phyloP scores from a whole-genome alignment of 2,329 filamentous ascomycete species.

The Cordyceps farinosa region DNA sequence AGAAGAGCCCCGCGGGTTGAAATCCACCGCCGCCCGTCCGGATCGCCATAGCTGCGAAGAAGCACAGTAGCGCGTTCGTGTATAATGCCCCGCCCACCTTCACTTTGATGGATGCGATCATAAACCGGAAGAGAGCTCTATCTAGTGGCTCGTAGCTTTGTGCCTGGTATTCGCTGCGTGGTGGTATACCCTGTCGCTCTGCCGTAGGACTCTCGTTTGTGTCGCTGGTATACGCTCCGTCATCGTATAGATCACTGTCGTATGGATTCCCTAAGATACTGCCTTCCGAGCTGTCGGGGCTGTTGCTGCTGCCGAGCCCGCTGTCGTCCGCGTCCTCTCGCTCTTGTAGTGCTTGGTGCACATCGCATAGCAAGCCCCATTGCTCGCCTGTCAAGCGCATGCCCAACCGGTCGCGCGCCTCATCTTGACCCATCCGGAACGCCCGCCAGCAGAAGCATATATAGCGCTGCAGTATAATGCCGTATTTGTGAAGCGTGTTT shows the following conservation, averaged over 20 bases:
- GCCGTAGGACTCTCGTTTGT: no score
- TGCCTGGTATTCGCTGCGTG: no score
- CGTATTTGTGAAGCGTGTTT: slow-evolving; percentile 2
- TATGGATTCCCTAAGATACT: not conserved
- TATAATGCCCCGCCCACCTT: slow-evolving; percentile 19
- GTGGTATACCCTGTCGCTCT: no score
- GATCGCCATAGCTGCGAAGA: slow-evolving; percentile 17
- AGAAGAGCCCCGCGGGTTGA: slow-evolving; percentile 15
- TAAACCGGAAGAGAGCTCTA: slow-evolving; percentile 16
- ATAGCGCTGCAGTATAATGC: slow-evolving; percentile 5
- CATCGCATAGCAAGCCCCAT: slow-evolving; percentile 8
- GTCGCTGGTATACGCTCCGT: not conserved
- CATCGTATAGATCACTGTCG: not conserved
- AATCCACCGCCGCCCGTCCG: slow-evolving; percentile 9
- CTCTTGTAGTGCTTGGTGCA: not conserved
- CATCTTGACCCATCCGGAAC: not conserved
- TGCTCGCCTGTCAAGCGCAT: slow-evolving; percentile 14
- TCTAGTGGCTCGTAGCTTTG: slow-evolving; percentile 5
- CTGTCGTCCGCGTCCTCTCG: not conserved
- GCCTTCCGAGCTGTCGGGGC: not conserved
- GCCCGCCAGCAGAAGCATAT: slow-evolving; percentile 10
- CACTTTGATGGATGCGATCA: slow-evolving; percentile 18
- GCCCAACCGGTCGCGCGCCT: not conserved
- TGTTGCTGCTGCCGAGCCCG: not conserved
- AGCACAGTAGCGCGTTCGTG: slow-evolving; percentile 19